phyloP scores from a whole-genome alignment of 371 early-diverging fungal species.

The Globomyces sp. region DNA sequence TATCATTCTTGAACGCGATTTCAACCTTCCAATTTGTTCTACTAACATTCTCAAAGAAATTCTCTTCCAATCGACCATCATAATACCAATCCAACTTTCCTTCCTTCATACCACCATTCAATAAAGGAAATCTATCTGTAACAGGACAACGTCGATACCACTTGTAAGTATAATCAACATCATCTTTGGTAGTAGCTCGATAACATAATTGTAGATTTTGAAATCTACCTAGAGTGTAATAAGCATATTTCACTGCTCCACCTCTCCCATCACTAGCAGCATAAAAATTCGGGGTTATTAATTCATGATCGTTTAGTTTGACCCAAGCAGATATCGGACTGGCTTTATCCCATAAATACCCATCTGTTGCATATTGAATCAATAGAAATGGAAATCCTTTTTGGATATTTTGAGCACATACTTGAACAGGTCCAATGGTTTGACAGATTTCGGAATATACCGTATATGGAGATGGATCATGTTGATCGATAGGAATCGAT shows the following conservation, averaged over 20 bases:
- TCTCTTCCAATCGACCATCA: background rate
- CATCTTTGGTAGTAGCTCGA: conserved; percentile 9
- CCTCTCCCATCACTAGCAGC: conserved; percentile 1
- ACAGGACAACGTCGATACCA: conserved; percentile 13
- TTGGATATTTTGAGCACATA: conserved; percentile 17
- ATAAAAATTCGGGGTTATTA: background rate
- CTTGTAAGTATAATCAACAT: background rate
- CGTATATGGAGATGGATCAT: no score
- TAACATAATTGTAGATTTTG: conserved; percentile 16
- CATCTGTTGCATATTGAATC: conserved; percentile 1
- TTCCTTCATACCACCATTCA: conserved; percentile 7
- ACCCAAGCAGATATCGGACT: conserved; percentile 15
- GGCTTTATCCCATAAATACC: conserved; percentile 9
- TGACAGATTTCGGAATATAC: conserved; percentile 2
- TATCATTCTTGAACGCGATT: conserved; percentile 13
- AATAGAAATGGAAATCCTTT: conserved; percentile 5
- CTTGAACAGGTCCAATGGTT: conserved; percentile 9
- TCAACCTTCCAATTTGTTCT: conserved; percentile 10
- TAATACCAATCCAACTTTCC: conserved; percentile 10
- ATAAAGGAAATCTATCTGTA: conserved; percentile 1
- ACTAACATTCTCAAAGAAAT: background rate
- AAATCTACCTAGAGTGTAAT: conserved; percentile 7
- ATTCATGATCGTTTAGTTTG: conserved; percentile 7
- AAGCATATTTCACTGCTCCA: background rate
- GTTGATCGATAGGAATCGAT: no score